Evolutionary conservation across 257 asterid species (phyloP).

Genomic region (Solanum commersonii): DNA sequence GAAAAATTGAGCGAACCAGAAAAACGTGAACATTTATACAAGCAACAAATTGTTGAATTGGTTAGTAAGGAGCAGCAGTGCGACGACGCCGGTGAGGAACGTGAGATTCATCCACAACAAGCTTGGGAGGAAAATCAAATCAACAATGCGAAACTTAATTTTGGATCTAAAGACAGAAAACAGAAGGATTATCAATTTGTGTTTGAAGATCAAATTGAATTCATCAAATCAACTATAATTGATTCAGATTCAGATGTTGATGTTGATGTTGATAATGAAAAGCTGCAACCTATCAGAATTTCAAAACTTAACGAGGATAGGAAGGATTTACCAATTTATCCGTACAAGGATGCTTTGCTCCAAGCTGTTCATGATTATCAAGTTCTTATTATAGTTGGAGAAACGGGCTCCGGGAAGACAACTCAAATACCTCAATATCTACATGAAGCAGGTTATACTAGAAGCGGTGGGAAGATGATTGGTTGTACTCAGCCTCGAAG

Average conservation of each 20-base stretch:
- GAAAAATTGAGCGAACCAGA: constrained; percentile 50
- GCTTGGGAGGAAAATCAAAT: constrained; percentile 99
- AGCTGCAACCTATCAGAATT: background rate
- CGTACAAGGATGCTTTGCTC: constrained; percentile 65
- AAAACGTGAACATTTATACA: background rate
- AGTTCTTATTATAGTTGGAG: constrained; percentile 95
- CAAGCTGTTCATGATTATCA: constrained; percentile 68
- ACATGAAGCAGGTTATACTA: constrained; percentile 85
- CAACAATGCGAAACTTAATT: constrained; percentile 71
- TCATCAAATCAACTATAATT: constrained; percentile 58
- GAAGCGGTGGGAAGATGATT: constrained; percentile 56
- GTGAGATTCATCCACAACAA: constrained; percentile 34
- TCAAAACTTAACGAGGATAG: constrained; percentile 20
- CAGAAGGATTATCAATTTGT: constrained; percentile 63
- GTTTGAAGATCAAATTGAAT: constrained; percentile 84
- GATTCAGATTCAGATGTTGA: constrained; percentile 9
- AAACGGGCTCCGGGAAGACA: constrained; percentile 95
- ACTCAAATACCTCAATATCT: constrained; percentile 94
- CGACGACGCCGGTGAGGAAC: background rate
- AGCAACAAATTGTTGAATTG: background rate
- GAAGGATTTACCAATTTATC: constrained; percentile 66
- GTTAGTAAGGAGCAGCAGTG: background rate
- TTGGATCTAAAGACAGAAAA: constrained; percentile 61
- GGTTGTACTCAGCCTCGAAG: constrained; percentile 99
- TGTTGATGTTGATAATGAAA: constrained; percentile 19